phyloP scores from a whole-genome alignment of 2,329 filamentous ascomycete species.

The Exserohilum rostratum region DNA sequence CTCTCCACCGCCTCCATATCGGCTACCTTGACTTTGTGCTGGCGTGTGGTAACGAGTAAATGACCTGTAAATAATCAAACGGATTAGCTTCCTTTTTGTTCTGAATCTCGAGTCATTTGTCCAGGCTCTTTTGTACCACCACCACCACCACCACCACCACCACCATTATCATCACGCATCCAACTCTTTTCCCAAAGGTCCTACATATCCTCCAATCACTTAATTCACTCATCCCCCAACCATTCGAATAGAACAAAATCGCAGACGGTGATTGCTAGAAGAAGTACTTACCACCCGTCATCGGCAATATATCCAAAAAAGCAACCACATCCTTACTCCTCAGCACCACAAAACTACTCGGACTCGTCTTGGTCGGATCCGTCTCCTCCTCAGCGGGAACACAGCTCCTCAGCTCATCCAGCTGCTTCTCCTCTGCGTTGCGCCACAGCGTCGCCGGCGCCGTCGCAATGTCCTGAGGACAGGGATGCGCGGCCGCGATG shows the following conservation, averaged over 20 bases:
- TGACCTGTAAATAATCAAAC: constrained; percentile 55
- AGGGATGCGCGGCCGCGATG: constrained; percentile 60
- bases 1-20: constrained; percentile 70
- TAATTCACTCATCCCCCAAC: too few species aligned
- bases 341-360: constrained; percentile 67
- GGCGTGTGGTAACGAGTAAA: constrained; percentile 78
- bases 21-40: constrained; percentile 78
- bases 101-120: background rate
- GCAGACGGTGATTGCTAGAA: background rate
- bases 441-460: constrained; percentile 1
- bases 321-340: constrained; percentile 79
- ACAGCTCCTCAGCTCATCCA: constrained; percentile 21
- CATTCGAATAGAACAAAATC: background rate
- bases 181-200: background rate
- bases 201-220: too few species aligned
- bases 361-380: constrained; percentile 39
- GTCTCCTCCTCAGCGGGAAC: constrained; percentile 36
- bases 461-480: constrained; percentile 7
- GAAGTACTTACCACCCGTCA: constrained; percentile 65
- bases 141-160: background rate
- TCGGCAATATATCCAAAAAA: constrained; percentile 92
- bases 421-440: constrained; percentile 9
- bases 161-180: too few species aligned
- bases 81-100: background rate
- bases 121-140: background rate